Evolutionary conservation across 2,329 filamentous ascomycete genomes (phyloP).

Genomic region (Celoporthe dispersa): DNA sequence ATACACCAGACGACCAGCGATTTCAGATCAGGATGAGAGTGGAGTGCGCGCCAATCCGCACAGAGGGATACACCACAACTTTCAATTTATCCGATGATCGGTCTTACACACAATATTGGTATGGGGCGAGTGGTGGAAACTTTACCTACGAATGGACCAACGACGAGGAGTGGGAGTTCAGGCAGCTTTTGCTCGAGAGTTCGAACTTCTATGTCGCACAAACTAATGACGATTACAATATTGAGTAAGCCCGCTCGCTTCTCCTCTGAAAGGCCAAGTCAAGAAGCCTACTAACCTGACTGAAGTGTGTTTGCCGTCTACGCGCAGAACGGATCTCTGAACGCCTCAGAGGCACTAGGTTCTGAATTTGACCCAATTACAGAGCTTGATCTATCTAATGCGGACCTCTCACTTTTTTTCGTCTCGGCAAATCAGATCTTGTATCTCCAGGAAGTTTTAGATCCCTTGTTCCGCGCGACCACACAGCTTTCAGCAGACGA

Average conservation of each 20-base stretch:
- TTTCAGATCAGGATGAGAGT: constrained; percentile 9
- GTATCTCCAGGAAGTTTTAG: neutral
- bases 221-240: constrained; percentile 9
- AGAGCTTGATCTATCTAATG: neutral
- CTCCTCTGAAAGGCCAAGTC: too few species aligned
- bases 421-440: constrained; percentile 4
- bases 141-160: constrained; percentile 4
- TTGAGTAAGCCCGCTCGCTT: neutral
- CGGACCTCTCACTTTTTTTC: constrained; percentile 5
- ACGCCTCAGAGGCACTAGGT: neutral
- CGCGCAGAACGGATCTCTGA: neutral
- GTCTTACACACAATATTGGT: constrained; percentile 7
- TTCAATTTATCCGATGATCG: neutral
- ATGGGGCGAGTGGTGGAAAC: neutral
- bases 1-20: constrained; percentile 4
- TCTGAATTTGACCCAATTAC: constrained; percentile 1
- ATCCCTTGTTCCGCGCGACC: neutral
- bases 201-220: neutral
- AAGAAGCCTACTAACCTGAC: neutral
- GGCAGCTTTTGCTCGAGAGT: neutral
- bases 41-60: constrained; percentile 7
- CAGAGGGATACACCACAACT: neutral
- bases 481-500: neutral
- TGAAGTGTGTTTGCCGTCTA: neutral
- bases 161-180: neutral